Conservation (phyloP, 2,329 filamentous ascomycete species). For the Arthrinium phaeospermum region DNA sequence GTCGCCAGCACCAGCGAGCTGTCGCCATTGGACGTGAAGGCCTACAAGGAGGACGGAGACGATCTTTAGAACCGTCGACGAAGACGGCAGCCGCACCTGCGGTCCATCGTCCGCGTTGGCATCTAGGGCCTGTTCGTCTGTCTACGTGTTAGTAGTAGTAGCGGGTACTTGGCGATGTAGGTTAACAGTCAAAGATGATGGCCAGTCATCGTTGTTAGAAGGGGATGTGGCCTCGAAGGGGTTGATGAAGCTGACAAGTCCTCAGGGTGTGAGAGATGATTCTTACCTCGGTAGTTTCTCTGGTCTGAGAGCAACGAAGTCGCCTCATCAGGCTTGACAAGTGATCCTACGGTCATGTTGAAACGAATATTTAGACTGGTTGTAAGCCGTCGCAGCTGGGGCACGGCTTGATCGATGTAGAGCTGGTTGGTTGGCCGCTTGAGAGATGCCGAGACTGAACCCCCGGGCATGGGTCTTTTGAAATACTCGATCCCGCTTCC, state of each 20-base stretch:
- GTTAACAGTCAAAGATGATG: no score
- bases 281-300: background rate
- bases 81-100: background rate
- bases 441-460: background rate
- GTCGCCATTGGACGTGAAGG: conserved; percentile 21
- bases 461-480: background rate
- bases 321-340: background rate
- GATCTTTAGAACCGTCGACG: background rate
- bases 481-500: background rate
- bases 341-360: background rate
- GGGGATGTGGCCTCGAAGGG: no score
- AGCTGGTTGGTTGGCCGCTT: background rate
- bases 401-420: background rate
- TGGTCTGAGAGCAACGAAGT: background rate
- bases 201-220: no score
- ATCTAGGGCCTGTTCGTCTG: background rate
- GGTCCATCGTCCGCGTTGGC: background rate
- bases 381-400: background rate
- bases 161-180: no score
- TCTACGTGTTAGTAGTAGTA: no score
- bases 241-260: background rate
- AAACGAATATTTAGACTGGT: no score
- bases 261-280: background rate
- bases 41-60: conserved; percentile 12
- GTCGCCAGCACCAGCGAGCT: conserved; percentile 23